Evolutionary conservation across 768 basidiomycete genomes (phyloP), one percentile per base, ranked within the genome.

Genomic region (Boletus rubescentipes): DNA sequence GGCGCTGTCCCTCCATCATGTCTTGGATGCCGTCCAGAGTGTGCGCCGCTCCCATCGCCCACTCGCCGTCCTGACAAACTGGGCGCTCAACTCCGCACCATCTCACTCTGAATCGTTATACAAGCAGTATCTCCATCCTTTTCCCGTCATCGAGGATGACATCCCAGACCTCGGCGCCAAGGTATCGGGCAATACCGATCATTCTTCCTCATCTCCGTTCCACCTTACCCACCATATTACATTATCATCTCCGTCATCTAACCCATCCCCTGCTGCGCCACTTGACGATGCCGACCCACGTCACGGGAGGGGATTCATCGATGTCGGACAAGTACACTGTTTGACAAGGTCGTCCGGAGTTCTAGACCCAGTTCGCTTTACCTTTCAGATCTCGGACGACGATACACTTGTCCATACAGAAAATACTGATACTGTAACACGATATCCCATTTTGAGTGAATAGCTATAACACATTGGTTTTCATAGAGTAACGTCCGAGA

Each of bases 21-120:
- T 86, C 51, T 58, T 79, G 20, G 61, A 66, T 5, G 77, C 81
- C 15, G 65, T 91, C 34, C 72, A 80, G 21, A 57, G 55, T 4
- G 69, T 89, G 40, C 81, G 77, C 41, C 58, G 65, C 18, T 77
- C 77, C 5, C 79, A 85, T 61, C 67, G 73, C 2, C 75, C 85
- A 4, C 64, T 86, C 40, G 75, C 75, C 23, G 60, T 85, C 47
- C 57, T 89, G 38, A 83, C 86, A 8, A 87, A 84, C 62, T 87
- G 86, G 86, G 85, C 74, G 32, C 72, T 86, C 34, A 66, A 68
- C 41, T 42, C 62, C 14, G 49, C 51, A 34, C 30, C 54, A 47
- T 62, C 66, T 31, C 69, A n/a, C 40, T 36, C 61, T 8, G 44
- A 46, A 42, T 48, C 69, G 30, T 64, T 72, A 47, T 83, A 79